phyloP scores from a whole-genome alignment of 768 basidiomycete species.

The Chalciporus sphaerocephalus region DNA sequence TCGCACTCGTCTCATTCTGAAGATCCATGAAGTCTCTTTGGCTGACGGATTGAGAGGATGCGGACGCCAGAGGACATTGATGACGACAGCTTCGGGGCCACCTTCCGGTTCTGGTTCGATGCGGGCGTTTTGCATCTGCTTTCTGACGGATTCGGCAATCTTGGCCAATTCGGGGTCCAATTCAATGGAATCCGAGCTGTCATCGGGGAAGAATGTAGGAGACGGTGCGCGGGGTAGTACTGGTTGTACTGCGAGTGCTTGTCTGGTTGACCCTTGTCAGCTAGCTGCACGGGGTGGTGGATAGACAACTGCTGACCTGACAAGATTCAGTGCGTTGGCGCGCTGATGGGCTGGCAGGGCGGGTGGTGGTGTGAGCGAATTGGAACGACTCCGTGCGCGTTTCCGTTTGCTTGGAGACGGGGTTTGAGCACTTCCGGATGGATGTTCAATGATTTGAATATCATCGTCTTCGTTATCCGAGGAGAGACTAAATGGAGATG shows the following conservation, averaged over 20 bases:
- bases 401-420: slow-evolving; percentile 39
- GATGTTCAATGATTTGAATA: slow-evolving; percentile 38
- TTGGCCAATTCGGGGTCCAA: slow-evolving; percentile 60
- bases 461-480: slow-evolving; percentile 46
- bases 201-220: slow-evolving; percentile 40
- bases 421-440: slow-evolving; percentile 12
- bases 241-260: slow-evolving; percentile 40
- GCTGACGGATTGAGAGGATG: slow-evolving; percentile 53
- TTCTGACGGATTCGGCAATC: slow-evolving; percentile 44
- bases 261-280: slow-evolving; percentile 32
- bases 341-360: slow-evolving; percentile 50
- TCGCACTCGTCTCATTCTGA: slow-evolving; percentile 57
- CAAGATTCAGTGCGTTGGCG: slow-evolving; percentile 52
- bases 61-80: slow-evolving; percentile 60
- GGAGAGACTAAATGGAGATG: slow-evolving; percentile 25
- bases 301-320: slow-evolving; percentile 44
- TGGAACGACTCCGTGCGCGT: slow-evolving; percentile 54
- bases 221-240: slow-evolving; percentile 41
- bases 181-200: slow-evolving; percentile 46
- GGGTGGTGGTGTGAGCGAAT: slow-evolving; percentile 76
- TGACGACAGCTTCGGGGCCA: slow-evolving; percentile 37
- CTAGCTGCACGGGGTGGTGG: neutral
- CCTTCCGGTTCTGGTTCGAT: slow-evolving; percentile 26
- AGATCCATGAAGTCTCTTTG: slow-evolving; percentile 42
- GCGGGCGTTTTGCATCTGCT: slow-evolving; percentile 25